phyloP scores from a whole-genome alignment of 75 land plant genomes.

The Isoetes taiwanensis region DNA sequence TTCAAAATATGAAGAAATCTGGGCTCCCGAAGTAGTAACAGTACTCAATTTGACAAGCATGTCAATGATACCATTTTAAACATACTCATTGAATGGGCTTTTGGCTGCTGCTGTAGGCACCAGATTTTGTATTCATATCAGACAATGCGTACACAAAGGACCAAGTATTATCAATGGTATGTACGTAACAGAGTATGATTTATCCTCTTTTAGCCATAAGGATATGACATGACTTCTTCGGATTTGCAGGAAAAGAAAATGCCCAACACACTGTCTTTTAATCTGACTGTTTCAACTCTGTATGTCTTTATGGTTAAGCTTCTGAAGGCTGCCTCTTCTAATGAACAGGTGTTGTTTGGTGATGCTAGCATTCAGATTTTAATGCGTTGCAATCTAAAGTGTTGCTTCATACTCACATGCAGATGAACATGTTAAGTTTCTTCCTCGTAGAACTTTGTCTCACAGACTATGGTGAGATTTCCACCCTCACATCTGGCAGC shows the following conservation, averaged over 20 bases:
- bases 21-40: conserved; percentile 3
- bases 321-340: conserved; percentile 47
- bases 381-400: too few species aligned
- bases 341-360: conserved; percentile 29
- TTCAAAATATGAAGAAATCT: conserved; percentile 4
- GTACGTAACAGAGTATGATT: neutral
- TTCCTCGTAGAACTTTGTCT: neutral
- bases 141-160: conserved; percentile 2
- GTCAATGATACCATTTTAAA: too few species aligned
- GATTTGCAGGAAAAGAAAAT: conserved; percentile 45
- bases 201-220: neutral
- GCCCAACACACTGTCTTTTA: conserved; percentile 42
- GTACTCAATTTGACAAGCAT: too few species aligned
- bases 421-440: conserved; percentile 1
- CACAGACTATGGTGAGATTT: neutral
- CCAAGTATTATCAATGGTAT: conserved; percentile 1
- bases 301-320: conserved; percentile 51
- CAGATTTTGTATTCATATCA: conserved; percentile 2
- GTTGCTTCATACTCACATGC: too few species aligned
- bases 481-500: neutral
- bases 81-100: too few species aligned
- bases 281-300: conserved; percentile 42
- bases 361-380: too few species aligned
- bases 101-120: too few species aligned
- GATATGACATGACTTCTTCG: neutral